Percentiles rank a stretch among this genome's conserved stretches.
Conservation (phyloP, 2,329 filamentous ascomycete genomes). For the Penicillium aurantiogriseum region DNA sequence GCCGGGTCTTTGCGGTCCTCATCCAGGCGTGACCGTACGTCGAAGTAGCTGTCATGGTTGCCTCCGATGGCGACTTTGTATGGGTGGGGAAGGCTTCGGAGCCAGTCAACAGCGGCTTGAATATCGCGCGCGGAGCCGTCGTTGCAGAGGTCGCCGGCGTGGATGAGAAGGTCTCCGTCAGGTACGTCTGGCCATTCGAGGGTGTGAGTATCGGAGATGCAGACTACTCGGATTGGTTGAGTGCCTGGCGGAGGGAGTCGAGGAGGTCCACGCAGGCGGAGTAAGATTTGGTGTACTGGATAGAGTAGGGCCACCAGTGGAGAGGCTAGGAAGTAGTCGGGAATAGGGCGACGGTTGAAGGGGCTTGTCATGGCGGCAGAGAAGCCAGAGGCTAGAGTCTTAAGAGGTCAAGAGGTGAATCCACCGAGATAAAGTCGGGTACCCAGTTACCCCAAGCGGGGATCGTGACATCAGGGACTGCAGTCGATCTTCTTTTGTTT, state of each 20-base stretch:
- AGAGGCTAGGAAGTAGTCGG: constrained; percentile 65
- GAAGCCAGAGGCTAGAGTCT: background rate
- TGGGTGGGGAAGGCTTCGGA: constrained; percentile 68
- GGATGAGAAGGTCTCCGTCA: constrained; percentile 78
- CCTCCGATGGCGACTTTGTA: constrained; percentile 82
- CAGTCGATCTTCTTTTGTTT: background rate
- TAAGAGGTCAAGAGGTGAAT: constrained; percentile 1
- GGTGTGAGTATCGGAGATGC: constrained; percentile 85
- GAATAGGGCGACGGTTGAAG: constrained; percentile 51
- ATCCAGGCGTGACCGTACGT: constrained; percentile 59
- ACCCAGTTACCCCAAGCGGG: constrained; percentile 8
- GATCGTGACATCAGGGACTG: constrained; percentile 8
- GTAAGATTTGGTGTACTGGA: constrained; percentile 62
- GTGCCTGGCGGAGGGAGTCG: constrained; percentile 55
- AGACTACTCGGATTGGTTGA: constrained; percentile 71
- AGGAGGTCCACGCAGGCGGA: constrained; percentile 66
- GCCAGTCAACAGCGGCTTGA: constrained; percentile 81
- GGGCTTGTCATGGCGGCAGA: constrained; percentile 38
- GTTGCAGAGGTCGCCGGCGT: constrained; percentile 82
- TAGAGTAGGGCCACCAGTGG: constrained; percentile 65
- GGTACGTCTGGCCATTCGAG: constrained; percentile 55
- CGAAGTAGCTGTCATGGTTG: constrained; percentile 88
- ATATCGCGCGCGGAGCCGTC: constrained; percentile 70
- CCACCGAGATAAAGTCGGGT: constrained; percentile 5
- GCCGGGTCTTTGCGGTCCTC: constrained; percentile 49